Evolutionary conservation across 2,329 filamentous ascomycete species (phyloP).

Genomic region (Zymoseptoria crescenta): DNA sequence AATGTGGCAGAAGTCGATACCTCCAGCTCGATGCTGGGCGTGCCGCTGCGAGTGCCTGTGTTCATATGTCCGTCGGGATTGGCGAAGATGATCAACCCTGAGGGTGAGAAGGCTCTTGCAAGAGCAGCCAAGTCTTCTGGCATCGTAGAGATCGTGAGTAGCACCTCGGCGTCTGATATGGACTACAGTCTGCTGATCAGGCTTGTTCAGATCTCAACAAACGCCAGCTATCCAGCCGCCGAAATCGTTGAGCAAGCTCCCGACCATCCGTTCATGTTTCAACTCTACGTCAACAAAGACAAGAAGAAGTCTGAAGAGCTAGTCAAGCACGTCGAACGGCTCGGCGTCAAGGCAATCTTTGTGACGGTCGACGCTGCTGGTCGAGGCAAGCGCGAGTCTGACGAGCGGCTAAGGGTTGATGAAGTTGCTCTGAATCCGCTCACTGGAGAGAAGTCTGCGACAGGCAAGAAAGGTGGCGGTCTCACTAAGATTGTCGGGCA

Average conservation of each 20-base stretch:
- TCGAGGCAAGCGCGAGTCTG: constrained; percentile 47
- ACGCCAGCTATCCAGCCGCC: constrained; percentile 24
- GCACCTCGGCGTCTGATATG: not conserved
- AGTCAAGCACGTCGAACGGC: constrained; percentile 38
- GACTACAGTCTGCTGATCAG: not conserved
- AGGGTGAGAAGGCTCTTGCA: constrained; percentile 30
- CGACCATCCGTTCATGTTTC: constrained; percentile 45
- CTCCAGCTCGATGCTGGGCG: constrained; percentile 18
- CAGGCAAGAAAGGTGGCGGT: constrained; percentile 45
- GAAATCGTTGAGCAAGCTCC: constrained; percentile 23
- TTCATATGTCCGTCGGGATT: constrained; percentile 31
- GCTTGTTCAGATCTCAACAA: constrained; percentile 20
- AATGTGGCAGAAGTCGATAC: constrained; percentile 18
- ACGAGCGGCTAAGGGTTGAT: constrained; percentile 30
- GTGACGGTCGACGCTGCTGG: constrained; percentile 54
- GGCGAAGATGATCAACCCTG: constrained; percentile 28
- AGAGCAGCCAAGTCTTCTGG: constrained; percentile 18
- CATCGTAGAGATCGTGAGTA: constrained; percentile 19
- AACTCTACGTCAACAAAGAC: constrained; percentile 55
- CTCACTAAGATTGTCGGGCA: constrained; percentile 46
- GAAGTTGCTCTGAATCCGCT: constrained; percentile 21
- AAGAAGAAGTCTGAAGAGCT: constrained; percentile 45
- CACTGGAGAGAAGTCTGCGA: constrained; percentile 34
- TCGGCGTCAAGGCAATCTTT: constrained; percentile 48
- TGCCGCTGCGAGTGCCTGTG: constrained; percentile 24